phyloP scores from a whole-genome alignment of 441 rosid species.

The Hura crepitans region DNA sequence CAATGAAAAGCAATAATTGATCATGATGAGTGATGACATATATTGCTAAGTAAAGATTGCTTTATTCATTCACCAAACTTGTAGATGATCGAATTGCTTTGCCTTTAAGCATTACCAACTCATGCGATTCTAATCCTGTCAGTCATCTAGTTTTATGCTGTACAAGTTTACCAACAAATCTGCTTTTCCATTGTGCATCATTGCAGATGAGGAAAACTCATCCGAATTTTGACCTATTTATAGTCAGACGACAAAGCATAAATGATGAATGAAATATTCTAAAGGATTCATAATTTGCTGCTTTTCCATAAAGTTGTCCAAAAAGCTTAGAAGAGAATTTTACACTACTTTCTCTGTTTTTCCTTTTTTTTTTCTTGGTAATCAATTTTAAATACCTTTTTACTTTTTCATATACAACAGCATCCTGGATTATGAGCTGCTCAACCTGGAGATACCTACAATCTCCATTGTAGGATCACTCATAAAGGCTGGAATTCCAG shows the following conservation, averaged over 20 bases:
- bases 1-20: neutral
- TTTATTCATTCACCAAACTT: neutral
- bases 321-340: neutral
- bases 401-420: conserved; percentile 35
- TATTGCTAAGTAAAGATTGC: neutral
- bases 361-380: neutral
- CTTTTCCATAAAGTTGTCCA: neutral
- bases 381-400: neutral
- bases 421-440: conserved; percentile 75
- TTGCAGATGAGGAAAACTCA: neutral
- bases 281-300: neutral
- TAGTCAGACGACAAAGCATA: neutral
- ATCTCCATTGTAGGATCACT: conserved; percentile 59
- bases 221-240: neutral
- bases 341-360: neutral
- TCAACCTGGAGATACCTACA: conserved; percentile 76
- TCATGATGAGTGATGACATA: neutral
- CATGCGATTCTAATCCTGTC: neutral
- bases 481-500: conserved; percentile 66
- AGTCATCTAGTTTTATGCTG: neutral
- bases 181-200: neutral
- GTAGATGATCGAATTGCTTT: neutral
- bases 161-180: neutral
- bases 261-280: neutral
- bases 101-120: neutral